These are phyloP conservation scores for Crepidotus variabilis DNA, from an alignment of 768 basidiomycete species.

Conservation along the genomic window DNA sequence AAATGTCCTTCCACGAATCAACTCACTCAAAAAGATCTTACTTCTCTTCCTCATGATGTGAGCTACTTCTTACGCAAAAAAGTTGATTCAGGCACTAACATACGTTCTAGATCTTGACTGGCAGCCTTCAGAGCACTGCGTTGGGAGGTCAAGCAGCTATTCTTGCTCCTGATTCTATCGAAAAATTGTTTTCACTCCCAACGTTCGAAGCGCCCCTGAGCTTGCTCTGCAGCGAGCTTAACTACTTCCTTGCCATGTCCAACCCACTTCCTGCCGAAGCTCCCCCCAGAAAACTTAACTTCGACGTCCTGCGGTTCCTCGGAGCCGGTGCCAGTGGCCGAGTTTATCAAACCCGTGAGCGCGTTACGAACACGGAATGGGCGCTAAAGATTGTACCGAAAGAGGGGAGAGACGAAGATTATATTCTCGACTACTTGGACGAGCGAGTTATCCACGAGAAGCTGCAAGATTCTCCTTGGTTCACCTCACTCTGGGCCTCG, in stretches of 20 bases:
- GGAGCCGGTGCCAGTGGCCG: constrained; percentile 24
- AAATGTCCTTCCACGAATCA: constrained; percentile 1
- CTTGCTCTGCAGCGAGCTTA: too few species aligned
- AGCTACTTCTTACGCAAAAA: too few species aligned
- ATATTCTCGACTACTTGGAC: constrained; percentile 12
- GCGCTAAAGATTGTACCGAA: constrained; percentile 29
- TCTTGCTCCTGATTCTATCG: too few species aligned
- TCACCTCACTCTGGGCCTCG: constrained; percentile 17
- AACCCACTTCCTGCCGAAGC: constrained; percentile 1
- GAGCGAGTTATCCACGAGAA: constrained; percentile 18
- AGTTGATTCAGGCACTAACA: too few species aligned
- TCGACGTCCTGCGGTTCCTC: constrained; percentile 20
- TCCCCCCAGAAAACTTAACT: constrained; percentile 8
- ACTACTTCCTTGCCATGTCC: too few species aligned
- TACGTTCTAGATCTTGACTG: too few species aligned
- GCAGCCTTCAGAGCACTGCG: too few species aligned
- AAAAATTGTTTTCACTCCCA: too few species aligned
- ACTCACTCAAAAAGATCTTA: background rate
- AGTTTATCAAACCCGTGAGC: constrained; percentile 24
- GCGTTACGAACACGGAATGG: constrained; percentile 14
- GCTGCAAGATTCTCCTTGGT: constrained; percentile 19
- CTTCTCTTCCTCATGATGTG: background rate
- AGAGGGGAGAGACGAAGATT: constrained; percentile 9
- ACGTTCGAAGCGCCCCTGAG: too few species aligned
- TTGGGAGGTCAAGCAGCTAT: too few species aligned